Evolutionary conservation across 2,329 filamentous ascomycete genomes (phyloP).

Genomic region (Phaeoacremonium minimum): DNA sequence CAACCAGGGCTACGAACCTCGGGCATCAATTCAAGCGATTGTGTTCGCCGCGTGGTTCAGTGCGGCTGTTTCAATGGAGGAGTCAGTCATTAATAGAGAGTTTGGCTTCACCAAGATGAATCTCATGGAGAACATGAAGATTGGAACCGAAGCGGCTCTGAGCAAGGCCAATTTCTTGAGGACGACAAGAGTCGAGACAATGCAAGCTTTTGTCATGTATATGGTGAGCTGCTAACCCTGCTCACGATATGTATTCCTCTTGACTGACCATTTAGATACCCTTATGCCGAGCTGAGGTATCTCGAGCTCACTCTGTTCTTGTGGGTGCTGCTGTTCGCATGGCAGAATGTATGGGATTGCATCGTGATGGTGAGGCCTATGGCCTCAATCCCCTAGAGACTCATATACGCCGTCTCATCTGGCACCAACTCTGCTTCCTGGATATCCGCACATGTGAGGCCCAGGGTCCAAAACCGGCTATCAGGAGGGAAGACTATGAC

Average conservation of each 20-base stretch:
- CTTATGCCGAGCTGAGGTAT: slow-evolving; percentile 67
- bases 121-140: slow-evolving; percentile 58
- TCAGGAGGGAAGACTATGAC: slow-evolving; percentile 71
- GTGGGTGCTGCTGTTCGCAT: slow-evolving; percentile 69
- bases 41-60: slow-evolving; percentile 68
- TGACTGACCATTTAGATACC: slow-evolving; percentile 51
- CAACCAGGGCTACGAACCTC: slow-evolving; percentile 54
- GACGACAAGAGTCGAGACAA: slow-evolving; percentile 66
- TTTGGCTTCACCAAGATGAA: slow-evolving; percentile 51
- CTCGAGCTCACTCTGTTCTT: slow-evolving; percentile 67
- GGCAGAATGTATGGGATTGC: slow-evolving; percentile 73
- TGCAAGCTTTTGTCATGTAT: slow-evolving; percentile 76
- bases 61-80: slow-evolving; percentile 61
- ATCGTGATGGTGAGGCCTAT: slow-evolving; percentile 66
- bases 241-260: too few relatives aligned
- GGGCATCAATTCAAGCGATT: slow-evolving; percentile 61
- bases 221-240: slow-evolving; percentile 49
- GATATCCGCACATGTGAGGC: slow-evolving; percentile 72
- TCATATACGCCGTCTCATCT: slow-evolving; percentile 67
- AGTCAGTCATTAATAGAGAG: slow-evolving; percentile 43
- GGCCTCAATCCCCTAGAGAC: slow-evolving; percentile 63
- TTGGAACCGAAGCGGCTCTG: slow-evolving; percentile 64
- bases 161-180: slow-evolving; percentile 66
- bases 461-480: slow-evolving; percentile 66
- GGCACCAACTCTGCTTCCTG: slow-evolving; percentile 75